These are phyloP conservation scores for Ilex aquifolium DNA, from an alignment of 257 asterid genomes.

Conservation along the genomic window DNA sequence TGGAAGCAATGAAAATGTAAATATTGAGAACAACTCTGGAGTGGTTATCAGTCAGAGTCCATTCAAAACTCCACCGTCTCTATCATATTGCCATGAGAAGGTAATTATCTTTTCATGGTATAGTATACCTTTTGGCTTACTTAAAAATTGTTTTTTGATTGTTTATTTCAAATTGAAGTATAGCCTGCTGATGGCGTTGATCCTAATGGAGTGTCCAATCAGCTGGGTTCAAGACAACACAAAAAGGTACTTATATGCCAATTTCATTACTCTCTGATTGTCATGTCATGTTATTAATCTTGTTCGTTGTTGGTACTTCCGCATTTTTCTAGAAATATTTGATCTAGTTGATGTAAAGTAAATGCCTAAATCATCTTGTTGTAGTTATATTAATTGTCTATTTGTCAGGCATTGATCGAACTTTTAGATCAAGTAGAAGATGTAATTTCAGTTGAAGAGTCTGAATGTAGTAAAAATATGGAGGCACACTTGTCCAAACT, in stretches of 20 bases:
- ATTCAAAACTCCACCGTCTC: conserved; percentile 84
- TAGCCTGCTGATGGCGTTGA: conserved; percentile 50
- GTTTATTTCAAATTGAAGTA: conserved; percentile 21
- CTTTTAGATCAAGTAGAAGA: conserved; percentile 93
- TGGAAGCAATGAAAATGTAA: conserved; percentile 27
- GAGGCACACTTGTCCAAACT: conserved; percentile 9
- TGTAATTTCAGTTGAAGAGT: conserved; percentile 65
- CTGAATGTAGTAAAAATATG: conserved; percentile 24
- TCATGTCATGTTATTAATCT: conserved; percentile 11
- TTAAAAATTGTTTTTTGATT: conserved; percentile 9
- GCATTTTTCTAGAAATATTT: neutral
- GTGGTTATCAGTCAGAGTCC: conserved; percentile 59
- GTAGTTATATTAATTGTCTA: neutral
- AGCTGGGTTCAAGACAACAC: conserved; percentile 63
- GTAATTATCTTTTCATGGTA: conserved; percentile 30
- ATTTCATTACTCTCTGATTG: neutral
- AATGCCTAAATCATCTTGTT: neutral
- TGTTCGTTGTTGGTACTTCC: neutral
- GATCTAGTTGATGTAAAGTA: neutral
- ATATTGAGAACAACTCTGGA: conserved; percentile 32
- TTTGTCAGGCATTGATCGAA: conserved; percentile 75
- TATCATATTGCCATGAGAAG: conserved; percentile 68
- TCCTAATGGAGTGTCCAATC: conserved; percentile 38
- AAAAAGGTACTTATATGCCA: conserved; percentile 56
- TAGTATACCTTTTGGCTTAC: conserved; percentile 11